These are phyloP conservation scores for Aspergillus bombycis DNA, from an alignment of 2,329 filamentous ascomycete species.

Conservation along the genomic window DNA sequence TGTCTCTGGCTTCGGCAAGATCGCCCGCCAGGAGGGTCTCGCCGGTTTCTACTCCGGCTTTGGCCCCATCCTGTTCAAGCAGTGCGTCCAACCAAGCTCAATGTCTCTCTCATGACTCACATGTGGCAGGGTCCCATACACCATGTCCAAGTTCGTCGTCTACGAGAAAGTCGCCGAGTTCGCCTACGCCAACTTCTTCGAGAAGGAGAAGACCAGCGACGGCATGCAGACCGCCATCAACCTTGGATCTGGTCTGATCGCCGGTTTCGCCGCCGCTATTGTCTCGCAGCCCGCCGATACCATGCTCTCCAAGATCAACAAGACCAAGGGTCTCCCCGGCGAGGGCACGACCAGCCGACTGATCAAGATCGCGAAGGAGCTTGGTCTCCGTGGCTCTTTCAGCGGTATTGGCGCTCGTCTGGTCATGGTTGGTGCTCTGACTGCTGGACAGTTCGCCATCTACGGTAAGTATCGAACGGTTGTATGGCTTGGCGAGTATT, in stretches of 20 bases:
- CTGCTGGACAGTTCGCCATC: constrained; percentile 84
- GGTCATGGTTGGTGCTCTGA: constrained; percentile 75
- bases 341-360: constrained; percentile 79
- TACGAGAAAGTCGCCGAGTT: constrained; percentile 84
- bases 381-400: constrained; percentile 77
- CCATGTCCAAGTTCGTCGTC: constrained; percentile 93
- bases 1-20: constrained; percentile 78
- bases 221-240: constrained; percentile 78
- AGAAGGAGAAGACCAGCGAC: constrained; percentile 71
- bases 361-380: constrained; percentile 85
- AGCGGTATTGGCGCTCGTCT: constrained; percentile 79
- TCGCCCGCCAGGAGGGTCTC: constrained; percentile 77
- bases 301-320: constrained; percentile 96
- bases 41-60: constrained; percentile 90
- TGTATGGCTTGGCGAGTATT: not conserved
- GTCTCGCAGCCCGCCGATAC: constrained; percentile 90
- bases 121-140: constrained; percentile 77
- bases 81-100: constrained; percentile 53
- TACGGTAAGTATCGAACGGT: constrained; percentile 59
- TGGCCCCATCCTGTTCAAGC: constrained; percentile 84
- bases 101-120: not conserved
- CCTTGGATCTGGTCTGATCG: constrained; percentile 81
- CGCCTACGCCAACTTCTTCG: constrained; percentile 67
- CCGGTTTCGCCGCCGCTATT: constrained; percentile 82
- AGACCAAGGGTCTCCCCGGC: constrained; percentile 84